A percentile compares a stretch with the other conserved stretches of the same genome.
Evolutionary conservation across 257 asterid species (phyloP).

Genomic region (Eucommia ulmoides): DNA sequence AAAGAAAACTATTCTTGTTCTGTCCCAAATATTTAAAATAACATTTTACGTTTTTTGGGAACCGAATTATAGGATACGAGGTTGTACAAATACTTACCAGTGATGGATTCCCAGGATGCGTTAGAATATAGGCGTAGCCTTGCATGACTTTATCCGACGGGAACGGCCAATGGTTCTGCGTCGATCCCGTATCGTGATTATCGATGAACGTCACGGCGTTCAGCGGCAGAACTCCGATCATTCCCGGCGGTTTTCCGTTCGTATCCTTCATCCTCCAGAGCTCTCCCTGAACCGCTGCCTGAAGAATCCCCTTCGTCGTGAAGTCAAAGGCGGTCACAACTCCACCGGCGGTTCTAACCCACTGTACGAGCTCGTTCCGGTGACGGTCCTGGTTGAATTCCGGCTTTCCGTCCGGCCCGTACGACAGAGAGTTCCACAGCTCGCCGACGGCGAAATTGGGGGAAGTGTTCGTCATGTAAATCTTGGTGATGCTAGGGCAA

Average conservation of each 20-base stretch:
- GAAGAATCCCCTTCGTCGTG: slow-evolving; percentile 68
- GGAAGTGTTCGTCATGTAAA: slow-evolving; percentile 40
- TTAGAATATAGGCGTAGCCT: slow-evolving; percentile 84
- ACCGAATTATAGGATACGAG: no score
- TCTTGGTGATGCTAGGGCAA: slow-evolving; percentile 32
- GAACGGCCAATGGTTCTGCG: slow-evolving; percentile 61
- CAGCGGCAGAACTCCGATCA: slow-evolving; percentile 53
- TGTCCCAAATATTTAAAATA: no score
- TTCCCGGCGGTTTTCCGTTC: slow-evolving; percentile 59
- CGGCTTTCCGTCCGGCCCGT: slow-evolving; percentile 30
- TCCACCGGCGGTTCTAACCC: slow-evolving; percentile 44
- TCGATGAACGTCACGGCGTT: slow-evolving; percentile 78
- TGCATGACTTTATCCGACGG: slow-evolving; percentile 57
- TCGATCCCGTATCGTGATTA: slow-evolving; percentile 78
- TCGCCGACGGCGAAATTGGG: slow-evolving; percentile 91
- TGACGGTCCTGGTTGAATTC: slow-evolving; percentile 41
- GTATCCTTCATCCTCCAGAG: slow-evolving; percentile 59
- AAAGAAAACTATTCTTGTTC: no score
- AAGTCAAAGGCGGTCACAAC: slow-evolving; percentile 59
- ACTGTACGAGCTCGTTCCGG: slow-evolving; percentile 34
- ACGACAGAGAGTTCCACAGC: slow-evolving; percentile 28
- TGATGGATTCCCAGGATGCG: slow-evolving; percentile 77
- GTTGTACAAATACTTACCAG: no score
- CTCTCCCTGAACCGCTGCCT: slow-evolving; percentile 66
- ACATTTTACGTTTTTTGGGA: no score